These are phyloP conservation scores for Pyrrhoderma lamaoense DNA, from an alignment of 1,284 basidiomycete species.

Conservation along the genomic window DNA sequence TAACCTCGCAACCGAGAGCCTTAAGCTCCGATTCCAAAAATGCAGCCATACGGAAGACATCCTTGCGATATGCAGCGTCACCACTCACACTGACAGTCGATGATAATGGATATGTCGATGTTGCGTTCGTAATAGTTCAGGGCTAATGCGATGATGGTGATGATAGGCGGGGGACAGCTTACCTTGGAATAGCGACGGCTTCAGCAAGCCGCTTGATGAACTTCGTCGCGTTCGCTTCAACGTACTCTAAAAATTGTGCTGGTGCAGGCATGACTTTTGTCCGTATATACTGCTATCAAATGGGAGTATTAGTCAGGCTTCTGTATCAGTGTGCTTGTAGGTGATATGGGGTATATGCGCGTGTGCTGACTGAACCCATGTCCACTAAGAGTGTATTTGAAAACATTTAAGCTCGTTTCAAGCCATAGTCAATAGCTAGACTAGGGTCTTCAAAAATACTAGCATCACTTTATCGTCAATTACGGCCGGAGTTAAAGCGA, in stretches of 20 bases:
- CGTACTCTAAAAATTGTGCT: conserved; percentile 46
- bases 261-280: conserved; percentile 32
- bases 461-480: no score
- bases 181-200: conserved; percentile 90
- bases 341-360: no score
- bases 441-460: no score
- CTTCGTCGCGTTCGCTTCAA: conserved; percentile 63
- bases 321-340: no score
- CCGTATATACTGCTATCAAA: no score
- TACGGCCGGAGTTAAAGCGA: no score
- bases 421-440: no score
- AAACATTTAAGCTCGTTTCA: no score
- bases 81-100: conserved; percentile 49
- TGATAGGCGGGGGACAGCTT: conserved; percentile 5
- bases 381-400: no score
- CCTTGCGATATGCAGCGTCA: conserved; percentile 57
- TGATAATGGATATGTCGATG: not conserved
- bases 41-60: conserved; percentile 78
- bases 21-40: conserved; percentile 73
- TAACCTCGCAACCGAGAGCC: conserved; percentile 68
- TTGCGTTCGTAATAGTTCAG: not conserved
- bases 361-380: no score
- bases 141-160: not conserved
- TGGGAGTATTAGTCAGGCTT: no score
- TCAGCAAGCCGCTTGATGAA: conserved; percentile 76